Conservation (phyloP, 2,329 filamentous ascomycete species). For the Seiridium cupressi region DNA sequence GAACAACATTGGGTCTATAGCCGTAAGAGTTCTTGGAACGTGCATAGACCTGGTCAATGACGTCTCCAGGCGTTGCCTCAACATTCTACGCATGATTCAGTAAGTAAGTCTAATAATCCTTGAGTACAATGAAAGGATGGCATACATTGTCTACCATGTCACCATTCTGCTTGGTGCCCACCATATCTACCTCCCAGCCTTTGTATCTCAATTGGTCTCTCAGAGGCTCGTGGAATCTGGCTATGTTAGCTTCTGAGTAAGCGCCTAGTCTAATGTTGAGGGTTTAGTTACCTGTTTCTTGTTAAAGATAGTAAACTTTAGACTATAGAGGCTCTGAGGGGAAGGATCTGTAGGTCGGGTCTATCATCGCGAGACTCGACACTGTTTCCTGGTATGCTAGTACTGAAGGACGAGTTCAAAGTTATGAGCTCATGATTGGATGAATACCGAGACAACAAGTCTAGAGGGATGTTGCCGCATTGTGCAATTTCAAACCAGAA, state of each 20-base stretch:
- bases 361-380: background rate
- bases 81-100: conserved; percentile 7
- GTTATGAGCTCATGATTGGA: too few species aligned
- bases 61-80: conserved; percentile 14
- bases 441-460: too few species aligned
- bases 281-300: conserved; percentile 39
- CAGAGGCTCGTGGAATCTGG: conserved; percentile 15
- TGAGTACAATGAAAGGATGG: background rate
- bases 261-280: too few species aligned
- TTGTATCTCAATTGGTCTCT: conserved; percentile 17
- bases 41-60: conserved; percentile 11
- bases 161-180: conserved; percentile 17
- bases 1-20: conserved; percentile 18
- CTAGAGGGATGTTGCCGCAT: too few species aligned
- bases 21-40: background rate
- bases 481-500: too few species aligned
- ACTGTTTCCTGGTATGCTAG: too few species aligned
- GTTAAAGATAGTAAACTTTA: conserved; percentile 16
- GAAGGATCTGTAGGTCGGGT: background rate
- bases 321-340: conserved; percentile 7
- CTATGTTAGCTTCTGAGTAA: background rate
- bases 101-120: background rate
- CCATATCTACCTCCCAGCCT: conserved; percentile 24
- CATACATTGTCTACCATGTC: conserved; percentile 23
- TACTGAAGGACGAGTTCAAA: too few species aligned